Evolutionary conservation across 495 filamentous ascomycete genomes (phyloP).

Genomic region (Penicillium nucicola): DNA sequence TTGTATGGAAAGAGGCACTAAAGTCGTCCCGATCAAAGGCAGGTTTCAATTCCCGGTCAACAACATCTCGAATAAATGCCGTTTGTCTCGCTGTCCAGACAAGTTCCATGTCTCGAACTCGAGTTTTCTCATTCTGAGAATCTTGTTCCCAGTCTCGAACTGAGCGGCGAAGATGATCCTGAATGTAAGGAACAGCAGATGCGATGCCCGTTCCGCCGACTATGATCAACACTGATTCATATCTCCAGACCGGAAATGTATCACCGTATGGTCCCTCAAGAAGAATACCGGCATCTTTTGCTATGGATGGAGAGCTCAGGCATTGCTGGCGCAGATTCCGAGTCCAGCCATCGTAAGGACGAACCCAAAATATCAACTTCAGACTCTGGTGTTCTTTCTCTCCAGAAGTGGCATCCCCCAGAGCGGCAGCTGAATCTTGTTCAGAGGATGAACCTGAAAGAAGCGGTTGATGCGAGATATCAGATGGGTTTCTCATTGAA

Average conservation of each 20-base stretch:
- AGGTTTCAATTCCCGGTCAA: slow-evolving; percentile 22
- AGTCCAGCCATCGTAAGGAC: slow-evolving; percentile 51
- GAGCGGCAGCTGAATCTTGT: not conserved
- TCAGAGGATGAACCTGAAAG: slow-evolving; percentile 18
- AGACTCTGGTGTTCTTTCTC: not conserved
- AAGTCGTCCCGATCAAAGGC: slow-evolving; percentile 34
- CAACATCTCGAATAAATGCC: slow-evolving; percentile 32
- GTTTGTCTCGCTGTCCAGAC: slow-evolving; percentile 42
- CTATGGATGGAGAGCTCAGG: slow-evolving; percentile 14
- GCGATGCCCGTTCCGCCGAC: slow-evolving; percentile 61
- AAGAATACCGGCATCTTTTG: slow-evolving; percentile 29
- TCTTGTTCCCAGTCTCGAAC: not conserved
- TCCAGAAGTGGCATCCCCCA: not conserved
- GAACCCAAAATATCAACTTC: slow-evolving; percentile 42
- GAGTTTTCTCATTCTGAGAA: slow-evolving; percentile 12
- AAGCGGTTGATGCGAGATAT: slow-evolving; percentile 32
- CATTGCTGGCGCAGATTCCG: slow-evolving; percentile 39
- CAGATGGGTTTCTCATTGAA: slow-evolving; percentile 7
- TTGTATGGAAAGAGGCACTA: slow-evolving; percentile 34
- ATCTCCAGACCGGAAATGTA: slow-evolving; percentile 43
- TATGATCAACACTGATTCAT: slow-evolving; percentile 53
- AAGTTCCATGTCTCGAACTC: slow-evolving; percentile 28
- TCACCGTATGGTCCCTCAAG: slow-evolving; percentile 61
- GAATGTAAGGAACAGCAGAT: slow-evolving; percentile 51
- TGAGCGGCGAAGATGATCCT: slow-evolving; percentile 30